These are phyloP conservation scores for Erysimum cheiri DNA, from an alignment of 441 rosid species.

Conservation along the genomic window DNA sequence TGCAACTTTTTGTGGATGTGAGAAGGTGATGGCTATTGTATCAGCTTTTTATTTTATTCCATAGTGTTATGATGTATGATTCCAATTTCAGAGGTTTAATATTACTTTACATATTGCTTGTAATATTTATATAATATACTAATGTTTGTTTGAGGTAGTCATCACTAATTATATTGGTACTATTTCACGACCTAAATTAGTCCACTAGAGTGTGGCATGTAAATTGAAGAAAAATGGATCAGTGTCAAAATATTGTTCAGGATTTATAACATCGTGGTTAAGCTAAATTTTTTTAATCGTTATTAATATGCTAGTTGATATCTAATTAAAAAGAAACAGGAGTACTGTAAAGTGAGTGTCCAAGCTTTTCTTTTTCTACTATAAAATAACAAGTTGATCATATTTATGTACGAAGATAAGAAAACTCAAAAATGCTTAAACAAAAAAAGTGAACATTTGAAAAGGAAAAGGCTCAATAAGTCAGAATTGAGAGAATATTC, in stretches of 20 bases:
- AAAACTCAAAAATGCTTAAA: constrained; percentile 9
- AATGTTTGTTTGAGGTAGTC: neutral
- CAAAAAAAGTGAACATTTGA: neutral
- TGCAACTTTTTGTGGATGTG: constrained; percentile 49
- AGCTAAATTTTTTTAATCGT: neutral
- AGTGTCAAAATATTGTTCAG: neutral
- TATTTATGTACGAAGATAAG: neutral
- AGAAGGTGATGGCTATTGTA: constrained; percentile 54
- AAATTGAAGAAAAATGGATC: neutral
- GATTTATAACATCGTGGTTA: neutral
- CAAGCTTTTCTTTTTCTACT: neutral
- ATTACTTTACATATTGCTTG: constrained; percentile 16
- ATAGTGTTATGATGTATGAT: constrained; percentile 22
- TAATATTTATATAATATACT: neutral
- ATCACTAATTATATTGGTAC: neutral
- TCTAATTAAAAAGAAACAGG: neutral
- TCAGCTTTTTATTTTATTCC: constrained; percentile 20
- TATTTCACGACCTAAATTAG: constrained; percentile 6
- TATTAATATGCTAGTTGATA: neutral
- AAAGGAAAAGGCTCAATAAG: neutral
- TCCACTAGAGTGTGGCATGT: neutral
- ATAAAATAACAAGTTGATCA: constrained; percentile 21
- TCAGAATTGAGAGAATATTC: constrained; percentile 19
- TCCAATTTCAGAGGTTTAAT: constrained; percentile 26
- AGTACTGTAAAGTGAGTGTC: neutral